A percentile compares a stretch with the other conserved stretches of the same genome.
Evolutionary conservation across 345 rosid species (phyloP).

Genomic region (Atalantia buxifolia): DNA sequence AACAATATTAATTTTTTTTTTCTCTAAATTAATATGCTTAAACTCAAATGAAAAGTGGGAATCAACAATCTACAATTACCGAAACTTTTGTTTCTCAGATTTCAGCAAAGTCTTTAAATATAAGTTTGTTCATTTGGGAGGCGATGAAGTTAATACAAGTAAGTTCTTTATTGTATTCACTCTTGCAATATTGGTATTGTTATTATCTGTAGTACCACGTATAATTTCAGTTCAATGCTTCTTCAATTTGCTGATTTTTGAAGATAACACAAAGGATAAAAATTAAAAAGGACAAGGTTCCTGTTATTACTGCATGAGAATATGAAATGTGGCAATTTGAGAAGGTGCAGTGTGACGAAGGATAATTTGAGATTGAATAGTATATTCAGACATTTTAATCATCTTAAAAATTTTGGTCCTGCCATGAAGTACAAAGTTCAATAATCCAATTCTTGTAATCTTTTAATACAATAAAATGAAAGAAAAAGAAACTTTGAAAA

Average conservation of each 20-base stretch:
- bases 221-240: not conserved
- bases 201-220: not conserved
- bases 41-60: not conserved
- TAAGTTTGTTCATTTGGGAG: slow-evolving; percentile 75
- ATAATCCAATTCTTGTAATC: not conserved
- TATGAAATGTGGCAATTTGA: not conserved
- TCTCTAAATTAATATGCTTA: not conserved
- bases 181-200: not conserved
- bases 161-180: slow-evolving; percentile 16
- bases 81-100: slow-evolving; percentile 28
- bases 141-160: slow-evolving; percentile 82
- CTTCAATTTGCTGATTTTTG: not conserved
- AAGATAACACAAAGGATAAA: not conserved
- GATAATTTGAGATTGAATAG: not conserved
- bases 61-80: not conserved
- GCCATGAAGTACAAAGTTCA: not conserved
- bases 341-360: not conserved
- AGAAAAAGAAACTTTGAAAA: not conserved
- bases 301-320: not conserved
- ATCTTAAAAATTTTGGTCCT: not conserved
- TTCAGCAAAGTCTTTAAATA: slow-evolving; percentile 76
- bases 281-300: not conserved
- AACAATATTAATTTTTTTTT: not conserved
- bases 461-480: too few species aligned
- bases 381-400: not conserved